Percentiles rank a stretch among this genome's conserved stretches.
Evolutionary conservation across 176 grass and related monocot species (phyloP).

Genomic region (Raddia guianensis): DNA sequence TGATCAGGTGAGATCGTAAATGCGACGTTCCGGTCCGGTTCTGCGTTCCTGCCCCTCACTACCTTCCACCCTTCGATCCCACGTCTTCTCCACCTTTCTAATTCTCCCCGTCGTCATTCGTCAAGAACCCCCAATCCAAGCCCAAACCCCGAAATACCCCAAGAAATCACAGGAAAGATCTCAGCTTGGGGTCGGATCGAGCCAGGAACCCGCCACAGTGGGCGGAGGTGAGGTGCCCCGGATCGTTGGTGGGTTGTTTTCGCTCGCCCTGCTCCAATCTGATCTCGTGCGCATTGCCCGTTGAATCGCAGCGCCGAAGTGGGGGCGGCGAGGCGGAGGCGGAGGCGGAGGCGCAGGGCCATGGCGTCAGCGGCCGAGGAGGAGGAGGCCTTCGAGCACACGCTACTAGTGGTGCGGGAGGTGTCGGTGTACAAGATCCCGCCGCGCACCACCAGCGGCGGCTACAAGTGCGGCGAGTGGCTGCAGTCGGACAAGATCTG

Average conservation of each 20-base stretch:
- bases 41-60: not conserved
- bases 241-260: conserved; percentile 25
- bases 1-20: conserved; percentile 2
- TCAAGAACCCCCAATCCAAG: conserved; percentile 56
- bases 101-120: conserved; percentile 28
- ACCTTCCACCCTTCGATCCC: conserved; percentile 48
- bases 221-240: conserved; percentile 25
- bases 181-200: conserved; percentile 27
- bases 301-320: conserved; percentile 31
- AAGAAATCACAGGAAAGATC: not conserved
- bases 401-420: conserved; percentile 93
- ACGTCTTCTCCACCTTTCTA: conserved; percentile 37
- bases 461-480: conserved; percentile 99
- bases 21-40: conserved; percentile 37
- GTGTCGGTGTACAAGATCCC: conserved; percentile 97
- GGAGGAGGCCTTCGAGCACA: conserved; percentile 97
- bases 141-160: conserved; percentile 22
- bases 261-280: not conserved
- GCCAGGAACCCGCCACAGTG: not conserved
- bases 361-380: conserved; percentile 56
- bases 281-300: conserved; percentile 31
- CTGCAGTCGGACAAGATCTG: conserved; percentile 98
- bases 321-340: not conserved
- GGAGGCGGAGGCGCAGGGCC: not conserved
- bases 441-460: conserved; percentile 82